Base-by-base conservation (phyloP, 129 eudicot species). In the Pseudognaphalium luteoalbum region DNA sequence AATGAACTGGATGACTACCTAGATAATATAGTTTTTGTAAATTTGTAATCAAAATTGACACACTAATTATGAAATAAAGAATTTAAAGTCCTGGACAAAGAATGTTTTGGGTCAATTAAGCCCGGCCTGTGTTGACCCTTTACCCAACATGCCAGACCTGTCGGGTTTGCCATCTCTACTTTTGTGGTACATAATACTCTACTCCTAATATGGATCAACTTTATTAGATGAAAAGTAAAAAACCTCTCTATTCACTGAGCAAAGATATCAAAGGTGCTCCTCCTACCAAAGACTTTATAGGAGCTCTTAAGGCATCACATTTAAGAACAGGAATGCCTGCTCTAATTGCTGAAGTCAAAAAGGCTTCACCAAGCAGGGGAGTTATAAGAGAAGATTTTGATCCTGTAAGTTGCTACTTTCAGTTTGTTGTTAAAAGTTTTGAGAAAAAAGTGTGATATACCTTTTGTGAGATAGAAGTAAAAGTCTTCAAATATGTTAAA, bases 301-400 rank as follows among this genome's bases (percentile, higher is more conserved):
- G 90, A 58, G 92, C 96, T 60, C 90, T 94, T 35, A 89, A 83
- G 72, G 85, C 84, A 16, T 82, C 99, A 58, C 37, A 86, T 67
- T 59, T 60, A 61, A 83, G 92, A 81, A 91, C 99, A 19, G 92
- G 90, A 41, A 71, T 89, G 79, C 99, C 99, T 80, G 99, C 86
- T 75, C 67, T 94, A 71, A 94, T 94, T 77, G 98, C 98, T 42
- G 98, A 93, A 83, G 98, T 93, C 22, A 93, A 93, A 79, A 93
- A 93, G 86, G 98, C 98, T 77, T 94, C 98, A 50, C 98, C 98
- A 7, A 91, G 96, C 81, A 84, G 89, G 83, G 98, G 98, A 69
- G 83, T 94, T 69, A 33, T 94, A n/a, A 85, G 98, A 84, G 97
- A 91, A 87, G 86, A 94, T 82, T 94, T 94, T 83, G 86, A 94